Evolutionary conservation across 192 early-diverging fungal species (phyloP).

Genomic region (Cetraspora pellucida): DNA sequence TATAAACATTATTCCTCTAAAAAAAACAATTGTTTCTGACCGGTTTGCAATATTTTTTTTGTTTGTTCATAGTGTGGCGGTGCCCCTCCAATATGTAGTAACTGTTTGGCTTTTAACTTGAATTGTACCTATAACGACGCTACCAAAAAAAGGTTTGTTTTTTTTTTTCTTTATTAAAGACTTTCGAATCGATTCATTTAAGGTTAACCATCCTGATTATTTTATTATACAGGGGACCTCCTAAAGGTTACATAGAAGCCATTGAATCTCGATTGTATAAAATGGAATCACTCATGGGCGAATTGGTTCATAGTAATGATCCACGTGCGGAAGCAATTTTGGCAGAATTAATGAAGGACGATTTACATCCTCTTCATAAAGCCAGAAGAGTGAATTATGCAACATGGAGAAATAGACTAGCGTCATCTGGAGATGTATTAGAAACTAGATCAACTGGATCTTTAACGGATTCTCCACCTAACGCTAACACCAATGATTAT

Average conservation of each 20-base stretch:
- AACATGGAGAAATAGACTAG: neutral
- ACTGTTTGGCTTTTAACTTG: conserved; percentile 50
- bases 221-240: conserved; percentile 59
- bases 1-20: too few relatives aligned
- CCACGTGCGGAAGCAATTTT: conserved; percentile 45
- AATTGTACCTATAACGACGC: conserved; percentile 51
- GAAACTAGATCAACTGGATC: neutral
- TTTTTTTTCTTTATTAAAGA: too few relatives aligned
- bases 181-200: too few relatives aligned
- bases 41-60: too few relatives aligned
- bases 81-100: conserved; percentile 44
- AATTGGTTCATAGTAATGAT: conserved; percentile 55
- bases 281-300: conserved; percentile 67
- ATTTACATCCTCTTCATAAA: conserved; percentile 36
- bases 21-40: too few relatives aligned
- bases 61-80: conserved; percentile 41
- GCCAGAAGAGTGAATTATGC: neutral
- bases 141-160: conserved; percentile 44
- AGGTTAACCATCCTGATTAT: too few relatives aligned
- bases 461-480: neutral
- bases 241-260: conserved; percentile 85
- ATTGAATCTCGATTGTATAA: conserved; percentile 75
- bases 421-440: neutral
- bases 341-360: conserved; percentile 48
- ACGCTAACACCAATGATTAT: conserved; percentile 8